Evolutionary conservation across 1,284 basidiomycete species (phyloP).

Genomic region (Pseudozyma hubeiensis): DNA sequence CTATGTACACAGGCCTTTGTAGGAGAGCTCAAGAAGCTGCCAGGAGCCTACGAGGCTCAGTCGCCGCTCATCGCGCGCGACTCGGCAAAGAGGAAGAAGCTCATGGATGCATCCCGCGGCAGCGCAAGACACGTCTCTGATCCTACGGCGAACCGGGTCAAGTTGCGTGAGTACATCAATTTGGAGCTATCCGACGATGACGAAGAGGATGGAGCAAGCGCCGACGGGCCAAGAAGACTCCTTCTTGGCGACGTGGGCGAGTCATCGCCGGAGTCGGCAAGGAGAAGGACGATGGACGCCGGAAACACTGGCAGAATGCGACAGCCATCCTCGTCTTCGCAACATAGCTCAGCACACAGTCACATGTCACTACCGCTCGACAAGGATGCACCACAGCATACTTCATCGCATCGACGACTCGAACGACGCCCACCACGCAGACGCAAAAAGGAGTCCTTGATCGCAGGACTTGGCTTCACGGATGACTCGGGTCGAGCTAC

Average conservation of each 20-base stretch:
- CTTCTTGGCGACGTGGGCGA: conserved; percentile 37
- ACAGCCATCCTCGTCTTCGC: conserved; percentile 3
- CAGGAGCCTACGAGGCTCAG: conserved; percentile 25
- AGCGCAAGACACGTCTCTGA: conserved; percentile 21
- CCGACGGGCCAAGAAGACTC: conserved; percentile 14
- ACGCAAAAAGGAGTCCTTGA: conserved; percentile 42
- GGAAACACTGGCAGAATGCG: conserved; percentile 40
- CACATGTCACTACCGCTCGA: not conserved
- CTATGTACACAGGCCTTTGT: conserved; percentile 51
- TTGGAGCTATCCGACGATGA: conserved; percentile 27
- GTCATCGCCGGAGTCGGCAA: conserved; percentile 41
- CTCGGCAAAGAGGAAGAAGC: conserved; percentile 35
- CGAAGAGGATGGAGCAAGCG: not conserved
- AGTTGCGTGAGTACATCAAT: conserved; percentile 12
- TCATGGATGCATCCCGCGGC: conserved; percentile 2
- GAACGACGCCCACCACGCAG: conserved; percentile 36
- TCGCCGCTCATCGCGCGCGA: conserved; percentile 33
- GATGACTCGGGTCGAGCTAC: conserved; percentile 19
- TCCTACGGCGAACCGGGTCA: conserved; percentile 14
- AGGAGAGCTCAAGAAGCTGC: conserved; percentile 44
- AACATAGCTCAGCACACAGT: conserved; percentile 10
- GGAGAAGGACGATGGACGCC: conserved; percentile 37
- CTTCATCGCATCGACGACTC: conserved; percentile 12
- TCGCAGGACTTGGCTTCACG: conserved; percentile 37
- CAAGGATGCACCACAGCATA: conserved; percentile 10